phyloP scores from a whole-genome alignment of 1,139 yeast genomes.

The Geotrichum phurueaensis region DNA sequence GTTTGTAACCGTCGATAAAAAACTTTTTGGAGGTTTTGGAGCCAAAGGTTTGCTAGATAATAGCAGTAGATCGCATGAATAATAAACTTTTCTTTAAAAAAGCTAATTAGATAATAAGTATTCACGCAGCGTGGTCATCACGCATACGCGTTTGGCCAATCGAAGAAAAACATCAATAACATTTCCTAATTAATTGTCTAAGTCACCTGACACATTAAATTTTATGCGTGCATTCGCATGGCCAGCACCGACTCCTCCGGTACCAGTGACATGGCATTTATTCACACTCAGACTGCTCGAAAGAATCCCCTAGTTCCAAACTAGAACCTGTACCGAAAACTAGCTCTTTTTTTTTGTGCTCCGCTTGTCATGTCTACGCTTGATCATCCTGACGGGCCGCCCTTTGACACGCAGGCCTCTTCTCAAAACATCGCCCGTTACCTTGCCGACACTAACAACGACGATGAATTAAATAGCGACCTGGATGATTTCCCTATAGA shows the following conservation, averaged over 20 bases:
- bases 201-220: neutral
- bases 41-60: neutral
- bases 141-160: neutral
- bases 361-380: neutral
- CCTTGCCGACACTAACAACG: neutral
- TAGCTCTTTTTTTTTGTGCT: neutral
- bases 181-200: neutral
- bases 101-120: neutral
- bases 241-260: neutral
- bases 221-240: neutral
- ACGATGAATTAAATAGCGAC: conserved; percentile 5
- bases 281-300: neutral
- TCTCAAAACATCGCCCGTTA: neutral
- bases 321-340: neutral
- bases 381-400: neutral
- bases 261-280: neutral
- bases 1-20: neutral
- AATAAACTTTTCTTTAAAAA: neutral
- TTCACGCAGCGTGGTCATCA: neutral
- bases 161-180: neutral
- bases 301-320: neutral
- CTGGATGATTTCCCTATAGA: conserved; percentile 1
- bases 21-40: neutral
- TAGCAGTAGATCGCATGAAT: neutral
- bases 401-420: neutral